Conservation (phyloP, 2,329 filamentous ascomycete genomes). For the Aspergillus fumigatiaffinis region DNA sequence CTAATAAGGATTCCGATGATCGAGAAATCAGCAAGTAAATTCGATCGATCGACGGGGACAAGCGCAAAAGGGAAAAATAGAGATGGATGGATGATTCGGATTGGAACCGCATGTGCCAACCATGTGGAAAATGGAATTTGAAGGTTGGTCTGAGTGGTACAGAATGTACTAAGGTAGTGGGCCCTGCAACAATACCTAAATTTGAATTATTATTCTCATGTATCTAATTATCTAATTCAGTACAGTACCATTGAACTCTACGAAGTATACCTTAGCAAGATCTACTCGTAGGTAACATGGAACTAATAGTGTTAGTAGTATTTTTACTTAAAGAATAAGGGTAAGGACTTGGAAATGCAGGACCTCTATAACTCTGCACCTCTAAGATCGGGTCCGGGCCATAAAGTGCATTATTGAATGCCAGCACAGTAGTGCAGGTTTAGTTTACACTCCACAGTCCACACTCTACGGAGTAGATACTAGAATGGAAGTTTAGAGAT, state of each 20-base stretch:
- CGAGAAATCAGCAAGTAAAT: not conserved
- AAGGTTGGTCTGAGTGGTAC: too few species aligned
- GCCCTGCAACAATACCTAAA: not conserved
- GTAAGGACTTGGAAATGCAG: not conserved
- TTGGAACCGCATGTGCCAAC: slow-evolving; percentile 29
- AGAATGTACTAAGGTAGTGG: not conserved
- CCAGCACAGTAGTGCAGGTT: not conserved
- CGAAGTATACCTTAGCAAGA: too few species aligned
- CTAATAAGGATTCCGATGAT: not conserved
- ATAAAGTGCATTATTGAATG: not conserved
- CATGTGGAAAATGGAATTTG: slow-evolving; percentile 20
- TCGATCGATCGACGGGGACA: not conserved
- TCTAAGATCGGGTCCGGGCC: not conserved
- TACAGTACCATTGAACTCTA: too few species aligned
- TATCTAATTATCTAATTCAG: too few species aligned
- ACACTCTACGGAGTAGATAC: too few species aligned
- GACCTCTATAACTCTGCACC: too few species aligned
- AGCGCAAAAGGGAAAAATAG: not conserved
- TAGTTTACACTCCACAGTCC: not conserved
- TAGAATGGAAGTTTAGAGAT: not conserved
- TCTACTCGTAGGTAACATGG: too few species aligned
- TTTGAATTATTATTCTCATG: not conserved
- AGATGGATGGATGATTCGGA: slow-evolving; percentile 4
- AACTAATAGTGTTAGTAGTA: too few species aligned
- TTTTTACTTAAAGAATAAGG: not conserved